Percentiles rank a stretch among this genome's conserved stretches.
These are phyloP conservation scores for Berberis thunbergii DNA, from an alignment of 164 flowering plant genomes.

Conservation along the genomic window DNA sequence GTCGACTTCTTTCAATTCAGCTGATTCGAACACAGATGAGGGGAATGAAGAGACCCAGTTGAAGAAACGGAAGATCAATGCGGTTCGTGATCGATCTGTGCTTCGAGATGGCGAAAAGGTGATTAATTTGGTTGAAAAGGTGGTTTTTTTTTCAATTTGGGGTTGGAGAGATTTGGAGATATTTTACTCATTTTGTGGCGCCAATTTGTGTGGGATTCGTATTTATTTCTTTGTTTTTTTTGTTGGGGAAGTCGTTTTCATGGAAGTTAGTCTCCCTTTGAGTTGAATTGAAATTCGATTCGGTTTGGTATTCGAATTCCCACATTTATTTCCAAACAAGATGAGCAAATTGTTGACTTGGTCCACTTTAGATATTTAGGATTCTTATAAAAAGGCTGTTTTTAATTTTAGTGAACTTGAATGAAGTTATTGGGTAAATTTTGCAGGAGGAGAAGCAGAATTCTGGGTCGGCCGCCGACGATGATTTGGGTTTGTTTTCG, in stretches of 20 bases:
- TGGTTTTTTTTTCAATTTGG: background rate
- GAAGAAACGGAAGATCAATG: constrained; percentile 47
- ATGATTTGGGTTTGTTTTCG: constrained; percentile 34
- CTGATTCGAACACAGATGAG: constrained; percentile 7
- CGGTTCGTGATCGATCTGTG: constrained; percentile 38
- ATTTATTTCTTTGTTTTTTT: too few relatives aligned
- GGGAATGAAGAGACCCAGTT: constrained; percentile 3
- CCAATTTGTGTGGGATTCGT: background rate
- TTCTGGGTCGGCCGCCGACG: constrained; percentile 36
- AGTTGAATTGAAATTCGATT: constrained; percentile 19
- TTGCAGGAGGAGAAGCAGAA: constrained; percentile 46
- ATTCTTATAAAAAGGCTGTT: background rate
- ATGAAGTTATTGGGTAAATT: constrained; percentile 1
- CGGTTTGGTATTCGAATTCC: constrained; percentile 20
- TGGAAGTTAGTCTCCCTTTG: background rate
- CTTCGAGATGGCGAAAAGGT: constrained; percentile 21
- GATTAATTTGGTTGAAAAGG: background rate
- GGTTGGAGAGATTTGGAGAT: background rate
- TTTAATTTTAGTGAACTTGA: background rate
- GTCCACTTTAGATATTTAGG: background rate
- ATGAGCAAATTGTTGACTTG: background rate
- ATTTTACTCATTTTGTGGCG: too few relatives aligned
- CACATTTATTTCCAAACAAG: background rate
- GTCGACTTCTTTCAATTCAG: background rate
- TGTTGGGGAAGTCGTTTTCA: background rate